phyloP scores from a whole-genome alignment of 1,284 basidiomycete species.

The Heterobasidion annosum region DNA sequence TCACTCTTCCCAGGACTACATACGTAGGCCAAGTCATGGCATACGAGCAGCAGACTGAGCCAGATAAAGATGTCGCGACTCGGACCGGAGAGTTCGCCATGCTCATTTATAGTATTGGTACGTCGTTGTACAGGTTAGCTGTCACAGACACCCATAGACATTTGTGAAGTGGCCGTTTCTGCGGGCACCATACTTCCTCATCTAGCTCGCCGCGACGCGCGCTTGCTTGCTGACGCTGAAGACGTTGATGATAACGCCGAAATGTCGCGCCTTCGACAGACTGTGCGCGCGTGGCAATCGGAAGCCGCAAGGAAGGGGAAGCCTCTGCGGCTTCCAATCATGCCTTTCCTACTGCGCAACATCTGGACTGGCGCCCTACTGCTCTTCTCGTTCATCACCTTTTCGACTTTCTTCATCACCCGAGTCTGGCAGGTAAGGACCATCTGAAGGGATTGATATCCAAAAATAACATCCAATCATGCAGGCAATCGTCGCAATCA shows the following conservation, averaged over 20 bases:
- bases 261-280: conserved; percentile 52
- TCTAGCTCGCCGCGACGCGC: conserved; percentile 71
- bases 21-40: conserved; percentile 92
- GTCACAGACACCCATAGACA: not conserved
- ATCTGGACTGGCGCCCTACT: conserved; percentile 86
- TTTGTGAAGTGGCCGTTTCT: conserved; percentile 65
- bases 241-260: conserved; percentile 72
- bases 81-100: conserved; percentile 85
- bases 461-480: no score
- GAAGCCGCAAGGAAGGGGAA: conserved; percentile 70
- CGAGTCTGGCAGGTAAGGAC: conserved; percentile 55
- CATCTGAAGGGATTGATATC: not conserved
- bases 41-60: conserved; percentile 59
- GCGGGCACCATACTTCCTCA: conserved; percentile 81
- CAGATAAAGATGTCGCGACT: conserved; percentile 75
- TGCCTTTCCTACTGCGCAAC: conserved; percentile 84
- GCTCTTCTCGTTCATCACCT: conserved; percentile 70
- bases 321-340: conserved; percentile 68
- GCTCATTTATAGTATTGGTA: conserved; percentile 84
- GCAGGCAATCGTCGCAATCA: conserved; percentile 40
- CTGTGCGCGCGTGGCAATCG: conserved; percentile 74
- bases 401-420: conserved; percentile 77
- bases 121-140: conserved; percentile 12
- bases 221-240: conserved; percentile 61
- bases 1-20: conserved; percentile 53